phyloP scores from a whole-genome alignment of 305 asterid genomes.

The Nicotiana rustica region DNA sequence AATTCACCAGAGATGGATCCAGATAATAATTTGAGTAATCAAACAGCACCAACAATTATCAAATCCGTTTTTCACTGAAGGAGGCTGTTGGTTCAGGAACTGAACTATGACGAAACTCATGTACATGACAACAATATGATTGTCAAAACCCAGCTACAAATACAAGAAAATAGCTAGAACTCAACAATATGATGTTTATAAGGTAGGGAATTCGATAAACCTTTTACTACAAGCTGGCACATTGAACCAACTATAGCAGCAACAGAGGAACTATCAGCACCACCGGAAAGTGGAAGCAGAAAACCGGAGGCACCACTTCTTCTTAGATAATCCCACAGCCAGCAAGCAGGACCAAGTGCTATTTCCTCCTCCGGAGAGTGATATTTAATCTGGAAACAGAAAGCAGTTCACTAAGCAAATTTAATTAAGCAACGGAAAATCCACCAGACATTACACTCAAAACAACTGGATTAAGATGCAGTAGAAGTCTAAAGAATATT shows the following conservation, averaged over 20 bases:
- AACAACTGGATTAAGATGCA: background rate
- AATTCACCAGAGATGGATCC: slow-evolving; percentile 14
- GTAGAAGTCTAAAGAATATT: background rate
- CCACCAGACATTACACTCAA: slow-evolving; percentile 24
- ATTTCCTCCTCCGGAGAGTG: slow-evolving; percentile 94
- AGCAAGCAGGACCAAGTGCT: slow-evolving; percentile 93
- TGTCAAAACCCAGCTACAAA: background rate
- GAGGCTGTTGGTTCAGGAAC: background rate
- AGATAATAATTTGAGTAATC: slow-evolving; percentile 23
- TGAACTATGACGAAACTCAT: background rate
- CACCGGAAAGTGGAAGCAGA: slow-evolving; percentile 96
- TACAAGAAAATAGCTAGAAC: slow-evolving; percentile 27
- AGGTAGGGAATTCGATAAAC: slow-evolving; percentile 45
- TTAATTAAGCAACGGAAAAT: background rate
- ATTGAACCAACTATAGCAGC: slow-evolving; percentile 97
- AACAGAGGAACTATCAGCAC: slow-evolving; percentile 94
- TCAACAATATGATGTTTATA: slow-evolving; percentile 30
- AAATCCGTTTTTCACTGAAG: background rate
- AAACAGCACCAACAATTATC: background rate
- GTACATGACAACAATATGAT: background rate
- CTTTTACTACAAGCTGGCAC: slow-evolving; percentile 92
- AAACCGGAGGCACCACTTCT: slow-evolving; percentile 97
- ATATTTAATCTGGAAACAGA: slow-evolving; percentile 69
- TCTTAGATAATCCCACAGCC: slow-evolving; percentile 95
- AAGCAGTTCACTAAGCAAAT: slow-evolving; percentile 31